Conservation (phyloP, 106 monocot species). For the Dioscorea dumetorum region DNA sequence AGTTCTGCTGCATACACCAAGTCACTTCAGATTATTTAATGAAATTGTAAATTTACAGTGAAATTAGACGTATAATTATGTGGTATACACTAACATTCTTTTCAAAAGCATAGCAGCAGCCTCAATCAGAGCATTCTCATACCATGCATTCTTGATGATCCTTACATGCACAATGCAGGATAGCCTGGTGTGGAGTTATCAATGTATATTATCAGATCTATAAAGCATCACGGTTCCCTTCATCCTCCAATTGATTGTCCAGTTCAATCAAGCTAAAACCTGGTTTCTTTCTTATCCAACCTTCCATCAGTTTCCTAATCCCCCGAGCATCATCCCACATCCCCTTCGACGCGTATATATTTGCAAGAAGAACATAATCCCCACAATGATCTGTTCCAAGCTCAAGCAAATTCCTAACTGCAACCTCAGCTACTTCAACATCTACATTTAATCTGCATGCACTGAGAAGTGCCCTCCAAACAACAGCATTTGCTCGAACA, state of each 20-base stretch:
- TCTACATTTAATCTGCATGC: slow-evolving; percentile 25
- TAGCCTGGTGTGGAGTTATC: too few species aligned
- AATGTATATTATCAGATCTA: too few species aligned
- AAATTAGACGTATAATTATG: too few species aligned
- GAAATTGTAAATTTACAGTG: too few species aligned
- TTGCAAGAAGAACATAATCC: slow-evolving; percentile 30
- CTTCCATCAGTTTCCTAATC: slow-evolving; percentile 29
- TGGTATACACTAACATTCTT: too few species aligned
- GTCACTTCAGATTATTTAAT: too few species aligned
- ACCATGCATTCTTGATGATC: too few species aligned
- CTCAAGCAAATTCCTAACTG: slow-evolving; percentile 18
- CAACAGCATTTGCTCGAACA: slow-evolving; percentile 3
- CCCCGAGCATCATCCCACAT: slow-evolving; percentile 35
- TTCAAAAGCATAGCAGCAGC: too few species aligned
- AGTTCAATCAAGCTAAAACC: slow-evolving; percentile 19
- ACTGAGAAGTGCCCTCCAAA: slow-evolving; percentile 36
- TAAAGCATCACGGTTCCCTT: too few species aligned
- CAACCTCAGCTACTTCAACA: slow-evolving; percentile 25
- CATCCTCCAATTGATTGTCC: background rate
- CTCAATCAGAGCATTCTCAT: too few species aligned
- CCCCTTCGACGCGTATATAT: slow-evolving; percentile 28
- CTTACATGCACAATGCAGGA: too few species aligned
- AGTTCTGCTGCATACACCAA: too few species aligned
- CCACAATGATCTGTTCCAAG: slow-evolving; percentile 27
- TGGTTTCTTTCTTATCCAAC: slow-evolving; percentile 21